Conservation (phyloP, 176 grass and related monocot species). For the Rhynchospora breviuscula region DNA sequence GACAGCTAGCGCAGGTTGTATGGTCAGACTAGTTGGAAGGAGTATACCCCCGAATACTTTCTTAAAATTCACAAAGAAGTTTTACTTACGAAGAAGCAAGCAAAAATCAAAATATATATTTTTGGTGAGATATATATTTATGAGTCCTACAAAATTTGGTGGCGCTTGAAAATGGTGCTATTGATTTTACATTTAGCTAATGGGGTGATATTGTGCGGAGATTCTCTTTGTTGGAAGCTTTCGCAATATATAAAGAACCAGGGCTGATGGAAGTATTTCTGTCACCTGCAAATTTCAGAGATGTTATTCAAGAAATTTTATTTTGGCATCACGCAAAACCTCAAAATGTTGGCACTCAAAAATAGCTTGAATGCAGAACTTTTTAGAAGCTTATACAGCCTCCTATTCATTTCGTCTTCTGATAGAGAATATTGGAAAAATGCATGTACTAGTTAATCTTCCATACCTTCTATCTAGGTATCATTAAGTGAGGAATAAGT, state of each 20-base stretch:
- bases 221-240: constrained; percentile 39
- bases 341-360: background rate
- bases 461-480: background rate
- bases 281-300: constrained; percentile 18
- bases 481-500: background rate
- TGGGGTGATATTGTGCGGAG: constrained; percentile 37
- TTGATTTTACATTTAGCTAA: constrained; percentile 1
- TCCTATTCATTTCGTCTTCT: background rate
- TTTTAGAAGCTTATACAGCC: background rate
- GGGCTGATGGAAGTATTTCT: constrained; percentile 32
- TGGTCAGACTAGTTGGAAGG: background rate
- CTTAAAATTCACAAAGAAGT: background rate
- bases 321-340: background rate
- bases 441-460: background rate
- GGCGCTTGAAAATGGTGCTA: background rate
- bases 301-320: background rate
- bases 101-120: background rate
- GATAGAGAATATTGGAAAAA: background rate
- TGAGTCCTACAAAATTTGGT: background rate
- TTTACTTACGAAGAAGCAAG: background rate
- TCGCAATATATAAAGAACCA: constrained; percentile 41
- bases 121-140: background rate
- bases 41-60: background rate
- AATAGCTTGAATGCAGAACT: background rate
- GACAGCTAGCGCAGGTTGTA: background rate